Conservation (phyloP, 768 basidiomycete genomes). For the Tephrocybe sp. region DNA sequence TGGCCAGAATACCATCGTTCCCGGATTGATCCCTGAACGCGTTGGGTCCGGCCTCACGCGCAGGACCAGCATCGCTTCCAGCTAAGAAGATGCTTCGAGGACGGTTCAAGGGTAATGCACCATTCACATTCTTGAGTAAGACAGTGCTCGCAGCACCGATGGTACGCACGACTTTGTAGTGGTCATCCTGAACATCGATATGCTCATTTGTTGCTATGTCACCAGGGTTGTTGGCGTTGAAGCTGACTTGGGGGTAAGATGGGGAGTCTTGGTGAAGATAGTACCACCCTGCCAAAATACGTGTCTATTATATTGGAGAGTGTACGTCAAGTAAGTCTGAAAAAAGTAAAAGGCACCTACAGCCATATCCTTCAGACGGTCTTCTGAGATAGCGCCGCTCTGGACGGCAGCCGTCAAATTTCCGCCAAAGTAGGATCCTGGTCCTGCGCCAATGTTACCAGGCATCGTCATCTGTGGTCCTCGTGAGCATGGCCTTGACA, state of each 20-base stretch:
- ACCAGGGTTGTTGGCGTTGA: conserved; percentile 58
- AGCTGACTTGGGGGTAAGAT: conserved; percentile 65
- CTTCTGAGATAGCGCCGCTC: conserved; percentile 65
- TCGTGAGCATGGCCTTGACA: neutral
- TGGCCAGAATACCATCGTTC: conserved; percentile 70
- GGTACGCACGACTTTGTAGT: conserved; percentile 62
- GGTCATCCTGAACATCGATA: conserved; percentile 68
- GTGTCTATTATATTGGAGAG: conserved; percentile 40
- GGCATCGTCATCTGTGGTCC: conserved; percentile 69
- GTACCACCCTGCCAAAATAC: conserved; percentile 74
- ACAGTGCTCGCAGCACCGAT: conserved; percentile 75
- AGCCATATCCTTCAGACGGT: conserved; percentile 73
- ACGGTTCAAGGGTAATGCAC: conserved; percentile 55
- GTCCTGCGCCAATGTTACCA: conserved; percentile 36
- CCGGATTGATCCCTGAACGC: conserved; percentile 61
- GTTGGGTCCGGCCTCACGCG: conserved; percentile 60
- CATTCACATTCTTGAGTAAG: conserved; percentile 66
- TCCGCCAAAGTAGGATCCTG: conserved; percentile 56
- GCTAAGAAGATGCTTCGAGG: conserved; percentile 58
- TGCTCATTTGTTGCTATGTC: conserved; percentile 55
- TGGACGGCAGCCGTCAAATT: conserved; percentile 68
- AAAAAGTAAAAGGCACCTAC: conserved; percentile 20
- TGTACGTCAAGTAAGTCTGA: neutral
- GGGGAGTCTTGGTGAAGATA: conserved; percentile 60
- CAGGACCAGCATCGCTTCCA: conserved; percentile 66